A percentile compares a stretch with the other conserved stretches of the same genome.
phyloP scores from a whole-genome alignment of 1,139 yeast genomes.

The Spencermartinsiella ligniputridi region DNA sequence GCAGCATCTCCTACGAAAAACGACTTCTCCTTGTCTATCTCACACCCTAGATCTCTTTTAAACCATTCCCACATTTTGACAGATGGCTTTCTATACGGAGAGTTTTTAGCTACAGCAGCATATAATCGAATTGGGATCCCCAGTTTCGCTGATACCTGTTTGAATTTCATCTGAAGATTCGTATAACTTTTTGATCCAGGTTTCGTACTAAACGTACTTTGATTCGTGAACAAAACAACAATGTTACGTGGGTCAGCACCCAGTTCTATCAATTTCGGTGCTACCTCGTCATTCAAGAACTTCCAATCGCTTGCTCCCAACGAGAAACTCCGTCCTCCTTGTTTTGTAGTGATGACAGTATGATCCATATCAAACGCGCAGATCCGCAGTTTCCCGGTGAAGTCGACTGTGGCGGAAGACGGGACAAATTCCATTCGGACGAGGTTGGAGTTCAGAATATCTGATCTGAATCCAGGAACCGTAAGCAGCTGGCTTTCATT shows the following conservation, averaged over 20 bases:
- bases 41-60: conserved; percentile 31
- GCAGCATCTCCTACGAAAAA: conserved; percentile 97
- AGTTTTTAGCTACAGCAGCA: conserved; percentile 41
- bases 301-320: conserved; percentile 65
- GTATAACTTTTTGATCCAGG: conserved; percentile 48
- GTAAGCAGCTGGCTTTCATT: neutral
- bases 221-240: conserved; percentile 79
- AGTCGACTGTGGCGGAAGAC: neutral
- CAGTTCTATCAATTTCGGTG: conserved; percentile 5
- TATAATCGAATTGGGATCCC: conserved; percentile 47
- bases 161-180: conserved; percentile 45
- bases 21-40: conserved; percentile 42
- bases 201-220: conserved; percentile 56
- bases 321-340: conserved; percentile 46
- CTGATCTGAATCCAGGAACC: neutral
- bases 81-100: conserved; percentile 64
- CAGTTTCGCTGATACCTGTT: conserved; percentile 34
- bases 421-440: neutral
- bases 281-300: conserved; percentile 41
- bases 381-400: neutral
- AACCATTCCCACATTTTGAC: conserved; percentile 66
- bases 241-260: conserved; percentile 26
- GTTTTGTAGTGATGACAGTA: conserved; percentile 59
- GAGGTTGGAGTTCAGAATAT: neutral
- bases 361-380: conserved; percentile 70